Evolutionary conservation across 2,329 filamentous ascomycete genomes (phyloP), one percentile per base, ranked within the genome.

Genomic region (Epichloe scottii): DNA sequence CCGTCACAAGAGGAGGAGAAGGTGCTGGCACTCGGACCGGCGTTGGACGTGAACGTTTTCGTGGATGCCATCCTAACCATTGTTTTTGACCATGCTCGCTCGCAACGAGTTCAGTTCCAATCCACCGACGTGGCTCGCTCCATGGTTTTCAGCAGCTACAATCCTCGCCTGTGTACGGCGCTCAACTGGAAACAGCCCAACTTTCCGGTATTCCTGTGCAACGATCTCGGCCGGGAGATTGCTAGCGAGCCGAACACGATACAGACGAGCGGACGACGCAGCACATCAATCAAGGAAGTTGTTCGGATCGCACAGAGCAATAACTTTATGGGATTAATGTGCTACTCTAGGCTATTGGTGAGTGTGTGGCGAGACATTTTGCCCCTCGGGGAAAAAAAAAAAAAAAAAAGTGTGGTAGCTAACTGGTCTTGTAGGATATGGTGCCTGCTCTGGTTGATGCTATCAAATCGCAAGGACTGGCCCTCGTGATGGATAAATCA

Each of bases 131-230:
- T 83, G 15, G 83, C 93, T 58, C 78, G 90, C 40, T 95, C 88
- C 12, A 84, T 98, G 49, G 88, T 96, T 11, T 96, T 98, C 66
- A 94, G 88, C 60, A 95, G 89, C 21, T 95, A 91, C 68, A 96
- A 95, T 63, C 76, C 87, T 12, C 85, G 84, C 56, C 79, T 97
- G 19, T 98, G 93, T 69, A 94, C 88, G 15, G 90, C 91, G 5
- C 71, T 98, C 60, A 98, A 98, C 68, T 98, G 93, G 93, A 98
- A 98, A 68, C 93, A 98, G 67, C 93, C 93, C 2, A 98, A 97
- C 64, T 98, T 95, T 65, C 93, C 93, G 0, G 88, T 97, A 0
- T 87, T 98, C 59, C 76, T 97, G 45, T 96, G 90, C 71, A 97
- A 97, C 66, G 89, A 96, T 53, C 79, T 97, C 26, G 89, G 89